Evolutionary conservation across 2,329 filamentous ascomycete genomes (phyloP), one percentile per base, ranked within the genome.

Genomic region (Aspergillus brunneoviolaceus): DNA sequence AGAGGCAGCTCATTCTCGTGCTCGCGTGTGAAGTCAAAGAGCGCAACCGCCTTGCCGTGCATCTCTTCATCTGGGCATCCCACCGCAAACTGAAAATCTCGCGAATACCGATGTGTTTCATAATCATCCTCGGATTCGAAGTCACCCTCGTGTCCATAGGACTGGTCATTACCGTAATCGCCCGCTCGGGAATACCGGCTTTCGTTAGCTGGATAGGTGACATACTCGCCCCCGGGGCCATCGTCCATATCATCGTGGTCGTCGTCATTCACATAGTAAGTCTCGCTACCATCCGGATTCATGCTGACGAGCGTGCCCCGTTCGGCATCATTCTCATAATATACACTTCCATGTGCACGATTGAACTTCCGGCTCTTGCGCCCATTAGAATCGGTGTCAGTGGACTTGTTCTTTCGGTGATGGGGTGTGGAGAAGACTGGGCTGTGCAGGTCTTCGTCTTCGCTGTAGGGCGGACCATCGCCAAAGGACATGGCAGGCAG

Each of bases 51-150:
- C 74, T 96, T 96, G 52, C 95, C 95, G 72, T 97, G 93, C 86
- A 97, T 97, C 75, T 98, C 92, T 77, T 98, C 94, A 74, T 98
- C 95, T 5, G 93, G 92, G 14, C 91, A 96, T 16, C 91, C 94
- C 68, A 96, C 96, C 19, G 92, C 96, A 74, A 97, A 96, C 69
- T 96, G 91, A 74, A 96, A 97, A 76, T 96, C 91, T 66, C 90
- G 87, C 50, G 92, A 96, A 76, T 93, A 96, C 69, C 92, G 86
- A 62, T 85, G 86, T 14, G 80, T 81, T 62, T 87, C 87, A 60
- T 82, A 84, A 19, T 77, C 76, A 45, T 77, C 77, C 55, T 81
- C 79, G 5, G 77, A 77, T 48, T 77, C 73, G 51, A 72, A 67
- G 23, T 68, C 72, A 25, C 68, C 62, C 7, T 75, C 74, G 35